Percentiles rank a stretch among this genome's conserved stretches.
Evolutionary conservation across 2,329 filamentous ascomycete species (phyloP).

Genomic region (Aspergillus sp.): DNA sequence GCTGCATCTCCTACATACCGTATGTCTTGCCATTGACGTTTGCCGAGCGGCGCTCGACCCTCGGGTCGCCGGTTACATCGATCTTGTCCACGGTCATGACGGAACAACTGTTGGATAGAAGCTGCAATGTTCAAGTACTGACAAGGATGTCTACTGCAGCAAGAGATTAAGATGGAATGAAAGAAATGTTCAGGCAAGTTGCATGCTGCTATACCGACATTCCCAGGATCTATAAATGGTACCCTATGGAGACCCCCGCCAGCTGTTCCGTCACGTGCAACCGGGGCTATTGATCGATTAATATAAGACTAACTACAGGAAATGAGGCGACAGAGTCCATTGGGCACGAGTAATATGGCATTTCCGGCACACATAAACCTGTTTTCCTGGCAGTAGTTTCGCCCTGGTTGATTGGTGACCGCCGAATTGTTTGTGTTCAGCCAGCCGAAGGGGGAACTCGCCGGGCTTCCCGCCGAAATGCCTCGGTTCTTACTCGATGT

Average conservation of each 20-base stretch:
- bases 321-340: conserved; percentile 1
- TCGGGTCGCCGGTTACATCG: conserved; percentile 61
- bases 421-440: neutral
- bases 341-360: conserved; percentile 9
- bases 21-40: conserved; percentile 71
- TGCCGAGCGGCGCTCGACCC: conserved; percentile 65
- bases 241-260: conserved; percentile 17
- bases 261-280: conserved; percentile 24
- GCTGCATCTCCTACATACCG: conserved; percentile 41
- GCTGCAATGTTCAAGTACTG: neutral
- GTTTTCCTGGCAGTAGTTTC: neutral
- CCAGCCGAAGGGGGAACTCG: neutral
- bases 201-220: conserved; percentile 8
- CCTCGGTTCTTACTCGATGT: conserved; percentile 17
- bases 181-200: neutral
- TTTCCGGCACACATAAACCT: neutral
- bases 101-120: neutral
- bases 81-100: conserved; percentile 64
- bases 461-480: conserved; percentile 10
- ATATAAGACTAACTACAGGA: neutral
- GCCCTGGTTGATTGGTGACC: neutral
- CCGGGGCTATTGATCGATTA: conserved; percentile 2
- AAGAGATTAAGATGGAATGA: neutral
- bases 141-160: too few relatives aligned
- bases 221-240: conserved; percentile 13